phyloP scores from a whole-genome alignment of 345 rosid species.

The Syzygium aromaticum region DNA sequence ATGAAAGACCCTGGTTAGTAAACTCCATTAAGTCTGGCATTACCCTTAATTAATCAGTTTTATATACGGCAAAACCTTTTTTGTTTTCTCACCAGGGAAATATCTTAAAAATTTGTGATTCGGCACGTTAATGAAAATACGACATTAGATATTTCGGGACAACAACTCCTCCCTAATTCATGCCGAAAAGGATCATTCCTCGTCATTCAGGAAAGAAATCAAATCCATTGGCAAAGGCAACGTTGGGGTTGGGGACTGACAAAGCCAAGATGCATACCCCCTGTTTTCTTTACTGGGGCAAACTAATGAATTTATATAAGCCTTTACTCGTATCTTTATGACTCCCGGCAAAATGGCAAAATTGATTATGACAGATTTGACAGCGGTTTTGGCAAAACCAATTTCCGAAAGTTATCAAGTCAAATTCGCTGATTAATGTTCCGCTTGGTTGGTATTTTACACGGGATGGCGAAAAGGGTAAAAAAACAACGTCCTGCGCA shows the following conservation, averaged over 20 bases:
- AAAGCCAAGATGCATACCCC: background rate
- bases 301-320: background rate
- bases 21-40: background rate
- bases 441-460: rapidly evolving
- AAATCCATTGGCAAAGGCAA: background rate
- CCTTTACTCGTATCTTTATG: background rate
- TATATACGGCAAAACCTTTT: background rate
- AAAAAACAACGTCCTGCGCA: no score
- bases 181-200: background rate
- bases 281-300: background rate
- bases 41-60: background rate
- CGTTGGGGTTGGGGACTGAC: background rate
- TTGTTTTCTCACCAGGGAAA: background rate
- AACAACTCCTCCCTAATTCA: background rate
- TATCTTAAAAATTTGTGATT: background rate
- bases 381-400: background rate
- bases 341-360: background rate
- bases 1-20: background rate
- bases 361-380: background rate
- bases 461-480: no score
- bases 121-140: background rate
- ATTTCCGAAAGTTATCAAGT: background rate
- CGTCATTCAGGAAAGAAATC: background rate
- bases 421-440: background rate
- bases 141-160: background rate